Percentiles rank a stretch among this genome's conserved stretches.
phyloP scores from a whole-genome alignment of 495 filamentous ascomycete species.

The Podospora didyma region DNA sequence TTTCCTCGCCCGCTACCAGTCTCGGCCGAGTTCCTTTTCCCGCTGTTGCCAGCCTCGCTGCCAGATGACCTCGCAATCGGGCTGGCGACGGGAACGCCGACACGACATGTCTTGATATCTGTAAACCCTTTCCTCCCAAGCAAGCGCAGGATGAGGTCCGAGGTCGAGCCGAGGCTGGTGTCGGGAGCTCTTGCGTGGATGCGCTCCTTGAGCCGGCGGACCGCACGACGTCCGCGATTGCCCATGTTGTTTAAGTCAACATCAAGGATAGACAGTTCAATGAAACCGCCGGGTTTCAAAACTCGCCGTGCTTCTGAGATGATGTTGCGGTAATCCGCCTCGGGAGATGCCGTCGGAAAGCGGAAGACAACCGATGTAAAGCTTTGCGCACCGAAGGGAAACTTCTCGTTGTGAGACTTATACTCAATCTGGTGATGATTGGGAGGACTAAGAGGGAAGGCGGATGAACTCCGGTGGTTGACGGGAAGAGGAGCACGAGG shows the following conservation, averaged over 20 bases:
- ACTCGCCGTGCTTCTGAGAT: constrained; percentile 88
- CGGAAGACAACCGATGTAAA: constrained; percentile 85
- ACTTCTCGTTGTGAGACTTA: constrained; percentile 58
- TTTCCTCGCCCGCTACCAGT: neutral
- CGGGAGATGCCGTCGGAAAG: constrained; percentile 74
- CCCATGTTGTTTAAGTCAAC: constrained; percentile 87
- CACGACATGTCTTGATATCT: constrained; percentile 79
- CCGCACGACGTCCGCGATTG: constrained; percentile 65
- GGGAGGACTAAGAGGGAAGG: constrained; percentile 58
- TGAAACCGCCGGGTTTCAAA: constrained; percentile 80
- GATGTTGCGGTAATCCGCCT: constrained; percentile 70
- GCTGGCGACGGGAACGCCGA: constrained; percentile 85
- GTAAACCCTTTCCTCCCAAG: constrained; percentile 77
- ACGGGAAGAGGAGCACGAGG: constrained; percentile 42
- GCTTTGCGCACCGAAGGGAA: constrained; percentile 83
- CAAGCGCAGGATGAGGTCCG: constrained; percentile 72
- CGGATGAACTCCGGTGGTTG: constrained; percentile 27
- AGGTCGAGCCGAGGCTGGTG: constrained; percentile 66
- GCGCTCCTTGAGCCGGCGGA: constrained; percentile 72
- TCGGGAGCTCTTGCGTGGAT: constrained; percentile 56
- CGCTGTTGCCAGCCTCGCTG: constrained; percentile 18
- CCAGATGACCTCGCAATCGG: constrained; percentile 43
- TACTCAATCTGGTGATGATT: constrained; percentile 88
- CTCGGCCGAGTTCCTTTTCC: constrained; percentile 6
- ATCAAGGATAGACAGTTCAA: constrained; percentile 83